Evolutionary conservation across 306 rosid genomes (phyloP).

Genomic region (Betula pendula): DNA sequence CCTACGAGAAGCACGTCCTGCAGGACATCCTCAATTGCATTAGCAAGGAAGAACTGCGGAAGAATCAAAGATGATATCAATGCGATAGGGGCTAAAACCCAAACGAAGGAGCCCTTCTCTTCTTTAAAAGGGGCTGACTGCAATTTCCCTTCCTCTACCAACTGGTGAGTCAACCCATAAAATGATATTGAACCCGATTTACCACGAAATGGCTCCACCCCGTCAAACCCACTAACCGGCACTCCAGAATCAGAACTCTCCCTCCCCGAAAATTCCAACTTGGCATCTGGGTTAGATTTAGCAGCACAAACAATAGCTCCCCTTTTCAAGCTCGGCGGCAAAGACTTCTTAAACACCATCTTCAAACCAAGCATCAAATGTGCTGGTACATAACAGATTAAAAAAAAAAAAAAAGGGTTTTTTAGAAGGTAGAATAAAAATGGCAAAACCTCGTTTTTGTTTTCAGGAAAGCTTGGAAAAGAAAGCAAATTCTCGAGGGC

Average conservation of each 20-base stretch:
- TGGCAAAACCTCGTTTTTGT: background rate
- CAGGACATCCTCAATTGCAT: constrained; percentile 46
- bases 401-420: background rate
- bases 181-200: constrained; percentile 87
- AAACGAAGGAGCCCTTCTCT: constrained; percentile 63
- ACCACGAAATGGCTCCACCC: constrained; percentile 76
- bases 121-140: constrained; percentile 70
- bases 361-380: constrained; percentile 40
- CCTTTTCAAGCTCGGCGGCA: constrained; percentile 27
- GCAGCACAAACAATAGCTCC: constrained; percentile 43
- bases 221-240: constrained; percentile 32
- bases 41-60: constrained; percentile 69
- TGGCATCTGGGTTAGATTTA: constrained; percentile 44
- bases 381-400: background rate
- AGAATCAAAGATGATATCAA: constrained; percentile 65
- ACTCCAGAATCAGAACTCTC: constrained; percentile 36
- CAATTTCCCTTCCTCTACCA: constrained; percentile 68
- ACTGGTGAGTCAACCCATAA: constrained; percentile 67
- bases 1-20: constrained; percentile 65
- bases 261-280: constrained; percentile 42
- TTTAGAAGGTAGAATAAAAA: background rate
- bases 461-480: background rate
- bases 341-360: constrained; percentile 32
- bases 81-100: constrained; percentile 76
- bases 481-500: background rate